phyloP scores from a whole-genome alignment of 2,329 filamentous ascomycete genomes.

The Triangularia setosa region DNA sequence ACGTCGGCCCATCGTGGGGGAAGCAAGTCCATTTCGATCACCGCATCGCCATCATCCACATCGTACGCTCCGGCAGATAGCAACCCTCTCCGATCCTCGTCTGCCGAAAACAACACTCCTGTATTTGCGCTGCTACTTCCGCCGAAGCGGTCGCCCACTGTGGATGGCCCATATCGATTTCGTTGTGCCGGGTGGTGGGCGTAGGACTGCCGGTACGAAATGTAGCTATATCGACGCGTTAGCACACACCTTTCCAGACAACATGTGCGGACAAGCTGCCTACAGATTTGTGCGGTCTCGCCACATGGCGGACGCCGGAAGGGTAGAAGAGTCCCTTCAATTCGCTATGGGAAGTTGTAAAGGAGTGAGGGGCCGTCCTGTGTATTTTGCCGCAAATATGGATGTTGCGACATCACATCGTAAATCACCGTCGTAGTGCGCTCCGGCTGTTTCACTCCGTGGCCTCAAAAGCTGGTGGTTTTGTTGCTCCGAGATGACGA shows the following conservation, averaged over 20 bases:
- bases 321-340: constrained; percentile 26
- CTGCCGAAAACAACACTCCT: constrained; percentile 54
- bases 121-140: constrained; percentile 47
- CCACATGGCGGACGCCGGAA: constrained; percentile 75
- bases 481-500: constrained; percentile 17
- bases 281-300: constrained; percentile 99
- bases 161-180: constrained; percentile 57
- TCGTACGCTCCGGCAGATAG: constrained; percentile 74
- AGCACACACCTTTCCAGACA: background rate
- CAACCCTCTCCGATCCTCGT: constrained; percentile 65
- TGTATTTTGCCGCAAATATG: constrained; percentile 18
- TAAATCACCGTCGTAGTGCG: constrained; percentile 20
- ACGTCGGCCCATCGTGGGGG: constrained; percentile 95
- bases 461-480: constrained; percentile 9
- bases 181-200: constrained; percentile 89
- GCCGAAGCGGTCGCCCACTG: constrained; percentile 41
- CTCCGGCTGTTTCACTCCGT: constrained; percentile 1
- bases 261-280: constrained; percentile 26
- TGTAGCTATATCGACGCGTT: constrained; percentile 63
- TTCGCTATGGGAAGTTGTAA: constrained; percentile 11
- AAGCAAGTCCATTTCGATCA: constrained; percentile 97
- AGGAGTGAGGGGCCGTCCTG: constrained; percentile 14
- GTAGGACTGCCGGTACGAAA: constrained; percentile 98
- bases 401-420: constrained; percentile 23
- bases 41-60: constrained; percentile 85